Base-by-base conservation (phyloP, 352 stramenopile species). In the Elongisporangium prolatum region DNA sequence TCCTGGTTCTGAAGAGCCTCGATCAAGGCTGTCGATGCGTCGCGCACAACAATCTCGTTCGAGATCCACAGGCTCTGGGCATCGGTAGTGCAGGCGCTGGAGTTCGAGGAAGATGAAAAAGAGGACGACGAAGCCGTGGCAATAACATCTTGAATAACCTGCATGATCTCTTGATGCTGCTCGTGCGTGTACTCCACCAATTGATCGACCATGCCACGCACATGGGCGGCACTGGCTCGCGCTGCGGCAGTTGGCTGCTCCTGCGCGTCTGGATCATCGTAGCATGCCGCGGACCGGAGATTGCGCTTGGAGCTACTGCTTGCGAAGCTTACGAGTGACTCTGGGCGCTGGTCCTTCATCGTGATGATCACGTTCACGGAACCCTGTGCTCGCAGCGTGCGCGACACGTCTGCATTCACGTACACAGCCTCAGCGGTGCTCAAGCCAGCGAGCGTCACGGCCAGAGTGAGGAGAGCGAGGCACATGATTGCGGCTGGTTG, bases 61-160 rank as follows among this genome's bases (percentile, higher is more conserved):
- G 74, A 68, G 64, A 84, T 79, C 74, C 74, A 84, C 0, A 84
- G 50, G n/a, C 71, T 81, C 48, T 65, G 63, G 7, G 63, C 61
- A 14, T 14, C 47, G 56, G 11, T 20, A 54, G 28, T 17, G 11
- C 34, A 44, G 34, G 34, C 40, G 44, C 13, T 17, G 18, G 13
- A n/a, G 20, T 34, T 17, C 21, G 17, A 47, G 6, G 21, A 38
- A 3, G 40, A 17, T 14, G 21, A 22, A 4, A 21, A 11, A 24
- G 54, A 24, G 11, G 40, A 13, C 4, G 18, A 37, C 14, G 34
- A 9, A 2, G 10, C 11, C 5, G 34, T 44, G 10, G 34, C 10
- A 0, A 13, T 44, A 9, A 44, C 10, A 13, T 44, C 17, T 13
- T 44, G 34, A 13, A 44, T 44, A 13, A 44, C 34, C 34, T 44